Conservation (phyloP, 371 early-diverging fungal species). For the Mortierella sp. region DNA sequence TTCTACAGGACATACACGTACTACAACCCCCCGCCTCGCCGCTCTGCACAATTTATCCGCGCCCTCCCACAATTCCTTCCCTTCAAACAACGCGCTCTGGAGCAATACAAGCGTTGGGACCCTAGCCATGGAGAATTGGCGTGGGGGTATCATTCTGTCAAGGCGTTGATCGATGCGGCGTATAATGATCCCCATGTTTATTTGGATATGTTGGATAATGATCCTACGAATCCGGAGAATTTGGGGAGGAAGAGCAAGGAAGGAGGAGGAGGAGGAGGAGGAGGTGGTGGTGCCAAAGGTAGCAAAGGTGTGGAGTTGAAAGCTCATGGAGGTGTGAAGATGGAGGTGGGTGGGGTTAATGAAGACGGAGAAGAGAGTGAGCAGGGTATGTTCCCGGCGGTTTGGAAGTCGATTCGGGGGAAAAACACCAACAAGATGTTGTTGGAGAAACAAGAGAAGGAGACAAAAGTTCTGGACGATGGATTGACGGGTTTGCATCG, state of each 20-base stretch:
- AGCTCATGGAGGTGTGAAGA: background rate
- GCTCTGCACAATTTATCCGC: conserved; percentile 39
- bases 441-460: background rate
- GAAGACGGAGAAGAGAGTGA: background rate
- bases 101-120: conserved; percentile 46
- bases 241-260: background rate
- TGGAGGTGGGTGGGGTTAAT: background rate
- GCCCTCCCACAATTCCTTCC: conserved; percentile 31
- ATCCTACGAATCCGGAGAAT: conserved; percentile 38
- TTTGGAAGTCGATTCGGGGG: conserved; percentile 5
- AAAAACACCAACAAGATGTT: background rate
- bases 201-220: conserved; percentile 48
- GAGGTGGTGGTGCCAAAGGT: no score
- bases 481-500: background rate
- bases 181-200: conserved; percentile 37
- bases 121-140: conserved; percentile 38
- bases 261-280: no score
- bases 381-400: conserved; percentile 6
- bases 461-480: background rate
- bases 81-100: conserved; percentile 37
- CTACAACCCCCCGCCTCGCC: conserved; percentile 18
- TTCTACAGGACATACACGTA: conserved; percentile 52
- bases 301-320: background rate
- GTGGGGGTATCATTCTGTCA: conserved; percentile 54
- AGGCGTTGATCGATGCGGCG: conserved; percentile 40